phyloP scores from a whole-genome alignment of 306 rosid species.

The Pyrus pyrifolia region DNA sequence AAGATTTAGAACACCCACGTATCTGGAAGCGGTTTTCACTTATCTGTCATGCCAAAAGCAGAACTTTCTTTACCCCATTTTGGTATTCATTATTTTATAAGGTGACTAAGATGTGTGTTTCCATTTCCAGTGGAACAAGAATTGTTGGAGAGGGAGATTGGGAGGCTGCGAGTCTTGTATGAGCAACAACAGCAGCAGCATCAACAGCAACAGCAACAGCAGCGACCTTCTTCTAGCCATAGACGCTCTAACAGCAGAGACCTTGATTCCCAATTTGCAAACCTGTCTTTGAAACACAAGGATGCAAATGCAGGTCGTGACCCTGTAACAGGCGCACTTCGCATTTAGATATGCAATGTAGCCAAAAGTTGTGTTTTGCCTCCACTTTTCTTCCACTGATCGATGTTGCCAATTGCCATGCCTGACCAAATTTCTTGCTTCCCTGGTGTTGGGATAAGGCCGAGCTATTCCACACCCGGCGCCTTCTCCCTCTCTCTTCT shows the following conservation, averaged over 20 bases:
- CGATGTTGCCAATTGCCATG: constrained; percentile 5
- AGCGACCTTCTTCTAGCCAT: constrained; percentile 64
- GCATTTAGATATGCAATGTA: constrained; percentile 41
- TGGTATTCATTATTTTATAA: not conserved
- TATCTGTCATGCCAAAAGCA: not conserved
- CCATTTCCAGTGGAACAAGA: constrained; percentile 92
- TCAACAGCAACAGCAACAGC: constrained; percentile 44
- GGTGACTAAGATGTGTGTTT: constrained; percentile 33
- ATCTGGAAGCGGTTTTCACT: not conserved
- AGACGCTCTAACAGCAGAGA: constrained; percentile 87
- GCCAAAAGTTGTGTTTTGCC: constrained; percentile 35
- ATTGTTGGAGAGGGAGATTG: constrained; percentile 95
- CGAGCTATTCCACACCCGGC: constrained; percentile 37
- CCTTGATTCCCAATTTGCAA: constrained; percentile 83
- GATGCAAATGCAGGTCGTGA: constrained; percentile 66
- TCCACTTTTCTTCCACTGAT: constrained; percentile 20
- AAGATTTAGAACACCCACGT: not conserved
- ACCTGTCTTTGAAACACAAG: constrained; percentile 80
- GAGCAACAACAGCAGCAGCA: constrained; percentile 59
- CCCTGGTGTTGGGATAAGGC: constrained; percentile 50
- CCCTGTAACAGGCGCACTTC: constrained; percentile 61
- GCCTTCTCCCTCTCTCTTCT: constrained; percentile 29
- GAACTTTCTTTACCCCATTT: not conserved
- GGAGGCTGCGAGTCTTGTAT: constrained; percentile 69
- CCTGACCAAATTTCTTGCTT: constrained; percentile 31